Evolutionary conservation across 202 grass and related monocot genomes (phyloP).

Genomic region (Zoysia matrella): DNA sequence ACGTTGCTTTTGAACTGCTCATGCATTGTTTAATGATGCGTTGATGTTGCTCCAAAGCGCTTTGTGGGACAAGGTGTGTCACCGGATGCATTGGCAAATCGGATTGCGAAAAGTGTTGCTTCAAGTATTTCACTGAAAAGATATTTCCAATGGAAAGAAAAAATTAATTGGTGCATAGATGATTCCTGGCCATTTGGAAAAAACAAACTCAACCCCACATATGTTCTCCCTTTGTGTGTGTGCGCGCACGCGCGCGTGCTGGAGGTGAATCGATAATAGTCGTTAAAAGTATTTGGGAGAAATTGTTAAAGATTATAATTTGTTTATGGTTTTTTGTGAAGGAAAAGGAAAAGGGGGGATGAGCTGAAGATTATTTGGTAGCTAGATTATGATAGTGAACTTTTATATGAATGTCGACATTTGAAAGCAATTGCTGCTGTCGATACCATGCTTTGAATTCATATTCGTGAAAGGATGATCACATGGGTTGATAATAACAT

Average conservation of each 20-base stretch:
- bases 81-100: constrained; percentile 51
- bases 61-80: constrained; percentile 62
- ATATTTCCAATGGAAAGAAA: constrained; percentile 2
- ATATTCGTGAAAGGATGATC: constrained; percentile 40
- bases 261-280: background rate
- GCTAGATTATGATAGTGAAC: too few species aligned
- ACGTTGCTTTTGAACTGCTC: constrained; percentile 42
- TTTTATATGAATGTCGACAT: constrained; percentile 32
- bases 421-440: constrained; percentile 26
- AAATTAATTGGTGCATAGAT: constrained; percentile 26
- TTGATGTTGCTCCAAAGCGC: constrained; percentile 49
- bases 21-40: constrained; percentile 39
- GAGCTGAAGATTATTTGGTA: too few species aligned
- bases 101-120: constrained; percentile 57
- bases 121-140: constrained; percentile 35
- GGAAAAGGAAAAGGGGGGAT: too few species aligned
- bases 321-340: constrained; percentile 4
- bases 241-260: too few species aligned
- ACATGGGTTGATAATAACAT: constrained; percentile 45
- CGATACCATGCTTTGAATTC: constrained; percentile 35
- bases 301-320: background rate
- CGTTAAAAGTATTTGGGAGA: constrained; percentile 33
- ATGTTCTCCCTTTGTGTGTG: constrained; percentile 38
- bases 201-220: constrained; percentile 44
- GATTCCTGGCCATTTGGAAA: constrained; percentile 56